Conservation (phyloP, 352 stramenopile species). For the Phytophthora megakarya region DNA sequence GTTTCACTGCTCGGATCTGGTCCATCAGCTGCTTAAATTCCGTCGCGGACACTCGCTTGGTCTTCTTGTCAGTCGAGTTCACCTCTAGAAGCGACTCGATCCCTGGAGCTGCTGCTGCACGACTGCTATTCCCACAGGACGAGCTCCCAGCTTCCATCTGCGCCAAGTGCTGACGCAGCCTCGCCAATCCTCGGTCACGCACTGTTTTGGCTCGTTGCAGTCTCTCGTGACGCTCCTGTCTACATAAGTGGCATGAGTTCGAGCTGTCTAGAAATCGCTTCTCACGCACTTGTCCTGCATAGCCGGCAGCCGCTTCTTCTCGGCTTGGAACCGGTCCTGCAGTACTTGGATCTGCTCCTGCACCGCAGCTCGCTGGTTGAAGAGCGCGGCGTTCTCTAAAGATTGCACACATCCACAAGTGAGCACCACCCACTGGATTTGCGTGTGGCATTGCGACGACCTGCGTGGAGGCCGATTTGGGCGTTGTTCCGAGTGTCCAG, state of each 20-base stretch:
- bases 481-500: slow-evolving; percentile 46
- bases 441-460: slow-evolving; percentile 19
- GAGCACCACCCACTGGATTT: slow-evolving; percentile 15
- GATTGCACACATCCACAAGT: slow-evolving; percentile 6
- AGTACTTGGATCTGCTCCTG: slow-evolving; percentile 41
- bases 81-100: slow-evolving; percentile 16
- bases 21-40: slow-evolving; percentile 51
- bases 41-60: slow-evolving; percentile 13
- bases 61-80: neutral
- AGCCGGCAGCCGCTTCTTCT: slow-evolving; percentile 50
- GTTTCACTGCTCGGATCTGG: slow-evolving; percentile 47
- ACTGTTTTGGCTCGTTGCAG: no score
- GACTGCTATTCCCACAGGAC: neutral
- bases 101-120: slow-evolving; percentile 8
- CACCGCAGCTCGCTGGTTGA: slow-evolving; percentile 44
- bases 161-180: slow-evolving; percentile 9
- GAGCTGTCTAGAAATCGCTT: slow-evolving; percentile 1
- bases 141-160: slow-evolving; percentile 24
- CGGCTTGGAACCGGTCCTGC: slow-evolving; percentile 43
- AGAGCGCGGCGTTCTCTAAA: slow-evolving; percentile 38
- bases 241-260: neutral
- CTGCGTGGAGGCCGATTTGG: slow-evolving; percentile 38
- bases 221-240: slow-evolving; percentile 30
- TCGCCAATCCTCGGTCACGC: no score
- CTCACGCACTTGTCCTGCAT: slow-evolving; percentile 60